Percentiles rank a stretch among this genome's conserved stretches.
Conservation (phyloP, 2,329 filamentous ascomycete species). For the Cercospora nicotianae region DNA sequence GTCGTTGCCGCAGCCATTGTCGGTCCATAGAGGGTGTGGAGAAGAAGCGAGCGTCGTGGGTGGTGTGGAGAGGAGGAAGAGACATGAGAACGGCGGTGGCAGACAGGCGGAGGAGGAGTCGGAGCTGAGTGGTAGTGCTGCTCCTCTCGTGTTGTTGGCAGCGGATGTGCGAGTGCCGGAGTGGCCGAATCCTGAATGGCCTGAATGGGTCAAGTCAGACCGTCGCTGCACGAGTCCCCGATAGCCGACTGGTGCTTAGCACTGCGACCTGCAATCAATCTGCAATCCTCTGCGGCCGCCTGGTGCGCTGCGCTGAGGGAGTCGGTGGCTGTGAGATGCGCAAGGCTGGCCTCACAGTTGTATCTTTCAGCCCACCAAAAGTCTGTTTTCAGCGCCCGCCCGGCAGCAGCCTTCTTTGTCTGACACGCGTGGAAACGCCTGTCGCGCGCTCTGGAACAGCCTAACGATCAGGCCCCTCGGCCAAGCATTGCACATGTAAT, state of each 20-base stretch:
- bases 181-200: neutral
- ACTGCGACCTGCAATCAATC: neutral
- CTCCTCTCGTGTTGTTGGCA: neutral
- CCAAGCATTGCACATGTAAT: neutral
- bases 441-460: neutral
- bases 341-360: neutral
- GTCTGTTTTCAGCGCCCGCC: neutral
- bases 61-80: neutral
- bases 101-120: neutral
- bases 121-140: neutral
- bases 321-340: neutral
- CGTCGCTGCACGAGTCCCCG: neutral
- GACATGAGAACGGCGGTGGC: slow-evolving; percentile 1
- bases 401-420: neutral
- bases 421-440: neutral
- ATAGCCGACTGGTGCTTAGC: neutral
- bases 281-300: neutral
- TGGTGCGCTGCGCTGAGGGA: neutral
- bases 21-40: neutral
- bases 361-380: neutral
- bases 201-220: neutral
- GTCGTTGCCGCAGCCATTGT: slow-evolving; percentile 28
- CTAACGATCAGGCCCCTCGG: neutral
- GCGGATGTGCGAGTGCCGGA: neutral
- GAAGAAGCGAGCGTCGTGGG: neutral